Evolutionary conservation across 495 filamentous ascomycete genomes (phyloP).

Genomic region (Hypoxylon fragiforme): DNA sequence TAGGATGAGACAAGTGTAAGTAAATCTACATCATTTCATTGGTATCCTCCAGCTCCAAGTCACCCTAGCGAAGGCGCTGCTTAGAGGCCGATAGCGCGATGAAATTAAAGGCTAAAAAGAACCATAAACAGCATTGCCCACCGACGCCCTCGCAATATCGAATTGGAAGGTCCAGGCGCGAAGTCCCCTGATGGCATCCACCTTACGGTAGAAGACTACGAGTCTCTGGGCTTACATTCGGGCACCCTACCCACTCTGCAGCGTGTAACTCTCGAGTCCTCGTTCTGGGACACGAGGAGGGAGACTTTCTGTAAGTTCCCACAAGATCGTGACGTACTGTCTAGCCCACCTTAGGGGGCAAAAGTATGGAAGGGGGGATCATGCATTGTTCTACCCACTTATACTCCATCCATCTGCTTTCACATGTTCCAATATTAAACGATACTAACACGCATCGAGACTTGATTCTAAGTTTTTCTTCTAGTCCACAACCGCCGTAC

Average conservation of each 20-base stretch:
- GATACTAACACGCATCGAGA: constrained; percentile 27
- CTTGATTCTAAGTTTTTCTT: constrained; percentile 41
- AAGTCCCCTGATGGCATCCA: constrained; percentile 30
- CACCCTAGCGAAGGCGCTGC: not conserved
- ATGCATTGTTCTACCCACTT: too few relatives aligned
- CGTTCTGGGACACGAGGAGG: constrained; percentile 38
- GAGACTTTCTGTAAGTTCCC: constrained; percentile 35
- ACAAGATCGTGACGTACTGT: too few relatives aligned
- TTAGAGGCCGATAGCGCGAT: not conserved
- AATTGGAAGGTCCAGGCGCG: constrained; percentile 8
- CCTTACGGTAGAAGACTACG: constrained; percentile 35
- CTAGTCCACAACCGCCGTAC: constrained; percentile 39
- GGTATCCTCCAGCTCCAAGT: not conserved
- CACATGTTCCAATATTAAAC: not conserved
- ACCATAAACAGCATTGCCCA: constrained; percentile 30
- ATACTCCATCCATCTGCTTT: too few relatives aligned
- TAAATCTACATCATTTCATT: constrained; percentile 1
- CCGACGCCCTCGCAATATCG: constrained; percentile 15
- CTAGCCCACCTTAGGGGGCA: too few relatives aligned
- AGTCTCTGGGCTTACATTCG: constrained; percentile 37
- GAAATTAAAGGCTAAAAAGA: constrained; percentile 2
- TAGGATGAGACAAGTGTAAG: constrained; percentile 39
- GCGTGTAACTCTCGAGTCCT: constrained; percentile 38
- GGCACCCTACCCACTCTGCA: constrained; percentile 35
- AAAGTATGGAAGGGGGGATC: too few relatives aligned